Conservation (phyloP, 2,329 filamentous ascomycete species). For the Calonectria naviculata region DNA sequence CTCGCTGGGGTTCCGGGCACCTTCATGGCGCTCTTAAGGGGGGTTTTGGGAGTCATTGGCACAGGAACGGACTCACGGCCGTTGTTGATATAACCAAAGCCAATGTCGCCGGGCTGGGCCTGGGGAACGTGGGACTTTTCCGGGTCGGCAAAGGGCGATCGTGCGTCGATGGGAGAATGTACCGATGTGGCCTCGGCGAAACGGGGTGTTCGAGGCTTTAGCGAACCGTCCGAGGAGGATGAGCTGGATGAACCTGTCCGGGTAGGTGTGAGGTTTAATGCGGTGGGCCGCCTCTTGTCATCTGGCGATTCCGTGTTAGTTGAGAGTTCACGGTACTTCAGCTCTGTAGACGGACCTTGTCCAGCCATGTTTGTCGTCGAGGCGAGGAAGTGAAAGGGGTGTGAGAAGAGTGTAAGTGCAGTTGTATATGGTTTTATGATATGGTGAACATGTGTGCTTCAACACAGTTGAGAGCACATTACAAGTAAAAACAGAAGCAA, state of each 20-base stretch:
- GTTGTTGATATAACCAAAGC: conserved; percentile 88
- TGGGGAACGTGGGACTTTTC: conserved; percentile 66
- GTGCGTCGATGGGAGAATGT: conserved; percentile 77
- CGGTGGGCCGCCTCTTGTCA: conserved; percentile 67
- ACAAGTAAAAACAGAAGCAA: conserved; percentile 45
- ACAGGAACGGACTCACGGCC: conserved; percentile 68
- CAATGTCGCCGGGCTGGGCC: conserved; percentile 84
- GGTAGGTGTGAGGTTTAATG: conserved; percentile 63
- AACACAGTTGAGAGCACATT: conserved; percentile 41
- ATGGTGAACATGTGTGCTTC: conserved; percentile 32
- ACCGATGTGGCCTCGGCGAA: conserved; percentile 86
- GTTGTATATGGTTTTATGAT: conserved; percentile 23
- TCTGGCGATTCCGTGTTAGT: conserved; percentile 44
- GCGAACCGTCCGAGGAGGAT: conserved; percentile 64
- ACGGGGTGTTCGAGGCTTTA: conserved; percentile 80
- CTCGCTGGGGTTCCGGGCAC: conserved; percentile 84
- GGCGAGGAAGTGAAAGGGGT: conserved; percentile 12
- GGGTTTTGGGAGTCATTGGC: conserved; percentile 78
- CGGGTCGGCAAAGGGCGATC: conserved; percentile 70
- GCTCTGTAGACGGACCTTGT: conserved; percentile 49
- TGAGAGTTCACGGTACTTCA: not conserved
- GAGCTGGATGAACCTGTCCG: conserved; percentile 63
- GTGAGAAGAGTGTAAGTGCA: not conserved
- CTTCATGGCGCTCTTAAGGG: conserved; percentile 91
- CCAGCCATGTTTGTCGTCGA: conserved; percentile 46